Conservation (phyloP, 139 green algal species). For the Eudorina sp. region DNA sequence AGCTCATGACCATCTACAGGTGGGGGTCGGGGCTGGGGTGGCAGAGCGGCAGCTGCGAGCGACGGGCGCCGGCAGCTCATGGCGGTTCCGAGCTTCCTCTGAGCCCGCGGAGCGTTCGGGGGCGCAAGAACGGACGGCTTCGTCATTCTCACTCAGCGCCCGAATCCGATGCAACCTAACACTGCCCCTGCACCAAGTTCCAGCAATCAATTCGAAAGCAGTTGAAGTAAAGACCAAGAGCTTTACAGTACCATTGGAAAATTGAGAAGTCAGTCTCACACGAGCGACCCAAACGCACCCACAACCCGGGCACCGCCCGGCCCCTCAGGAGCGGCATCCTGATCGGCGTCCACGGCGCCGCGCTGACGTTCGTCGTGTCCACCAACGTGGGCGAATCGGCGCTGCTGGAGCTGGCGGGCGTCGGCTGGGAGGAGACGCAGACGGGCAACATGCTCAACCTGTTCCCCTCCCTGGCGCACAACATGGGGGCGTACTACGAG, state of each 20-base stretch:
- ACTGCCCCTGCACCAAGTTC: too few relatives aligned
- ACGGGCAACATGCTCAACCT: constrained; percentile 45
- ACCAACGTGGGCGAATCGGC: constrained; percentile 16
- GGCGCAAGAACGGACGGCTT: too few relatives aligned
- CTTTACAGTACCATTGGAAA: too few relatives aligned
- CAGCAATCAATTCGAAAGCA: too few relatives aligned
- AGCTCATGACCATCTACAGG: constrained; percentile 53
- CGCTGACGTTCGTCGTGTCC: constrained; percentile 34
- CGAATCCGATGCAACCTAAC: too few relatives aligned
- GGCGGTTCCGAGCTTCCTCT: neutral
- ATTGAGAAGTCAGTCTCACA: neutral
- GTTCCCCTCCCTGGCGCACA: constrained; percentile 40
- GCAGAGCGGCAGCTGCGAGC: too few relatives aligned
- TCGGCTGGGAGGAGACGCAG: constrained; percentile 35
- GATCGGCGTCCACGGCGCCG: constrained; percentile 37
- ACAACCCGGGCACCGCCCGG: too few relatives aligned
- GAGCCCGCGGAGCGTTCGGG: neutral
- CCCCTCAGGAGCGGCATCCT: constrained; percentile 34
- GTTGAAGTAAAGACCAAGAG: too few relatives aligned
- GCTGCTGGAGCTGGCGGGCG: constrained; percentile 31
- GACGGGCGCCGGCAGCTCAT: neutral
- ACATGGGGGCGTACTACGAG: constrained; percentile 42
- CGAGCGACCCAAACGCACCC: neutral
- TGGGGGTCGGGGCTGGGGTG: neutral
- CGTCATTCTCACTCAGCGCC: too few relatives aligned